A percentile compares a stretch with the other conserved stretches of the same genome.
These are phyloP conservation scores for Leishmania lainsoni DNA, from an alignment of 208 protist species.

Conservation along the genomic window DNA sequence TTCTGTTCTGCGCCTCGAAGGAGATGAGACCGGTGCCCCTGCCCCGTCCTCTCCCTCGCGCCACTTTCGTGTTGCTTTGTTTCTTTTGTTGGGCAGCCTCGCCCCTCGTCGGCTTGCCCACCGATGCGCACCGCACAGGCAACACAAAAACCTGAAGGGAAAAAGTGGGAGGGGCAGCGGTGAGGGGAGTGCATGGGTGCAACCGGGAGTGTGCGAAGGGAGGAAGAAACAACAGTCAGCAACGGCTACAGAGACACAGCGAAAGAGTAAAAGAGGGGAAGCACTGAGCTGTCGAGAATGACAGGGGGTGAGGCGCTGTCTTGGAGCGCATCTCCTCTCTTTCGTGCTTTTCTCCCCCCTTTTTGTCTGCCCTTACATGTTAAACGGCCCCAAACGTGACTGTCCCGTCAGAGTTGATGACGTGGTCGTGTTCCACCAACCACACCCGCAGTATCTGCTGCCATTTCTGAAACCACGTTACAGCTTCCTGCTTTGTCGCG, in stretches of 20 bases:
- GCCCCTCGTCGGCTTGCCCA: not conserved
- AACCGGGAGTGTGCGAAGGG: not conserved
- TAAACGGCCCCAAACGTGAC: conserved; percentile 42
- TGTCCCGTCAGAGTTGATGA: conserved; percentile 56
- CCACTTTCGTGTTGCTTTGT: not conserved
- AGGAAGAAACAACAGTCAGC: not conserved
- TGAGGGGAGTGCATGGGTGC: not conserved
- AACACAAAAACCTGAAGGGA: not conserved
- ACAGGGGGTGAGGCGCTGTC: not conserved
- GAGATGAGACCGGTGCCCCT: not conserved
- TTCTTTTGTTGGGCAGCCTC: not conserved
- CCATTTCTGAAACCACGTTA: conserved; percentile 65
- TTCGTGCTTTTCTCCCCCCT: not conserved
- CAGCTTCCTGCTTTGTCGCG: conserved; percentile 53
- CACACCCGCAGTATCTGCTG: conserved; percentile 50
- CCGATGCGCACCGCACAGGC: not conserved
- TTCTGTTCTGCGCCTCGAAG: not conserved
- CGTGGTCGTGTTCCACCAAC: conserved; percentile 54
- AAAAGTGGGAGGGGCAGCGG: not conserved
- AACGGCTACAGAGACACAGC: not conserved
- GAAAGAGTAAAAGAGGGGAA: not conserved
- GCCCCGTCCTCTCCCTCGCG: not conserved
- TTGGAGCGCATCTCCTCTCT: not conserved
- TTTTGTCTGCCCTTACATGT: not conserved
- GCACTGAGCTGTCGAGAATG: not conserved